Evolutionary conservation across 495 filamentous ascomycete genomes (phyloP).

Genomic region (Talaromyces nanjingensis): DNA sequence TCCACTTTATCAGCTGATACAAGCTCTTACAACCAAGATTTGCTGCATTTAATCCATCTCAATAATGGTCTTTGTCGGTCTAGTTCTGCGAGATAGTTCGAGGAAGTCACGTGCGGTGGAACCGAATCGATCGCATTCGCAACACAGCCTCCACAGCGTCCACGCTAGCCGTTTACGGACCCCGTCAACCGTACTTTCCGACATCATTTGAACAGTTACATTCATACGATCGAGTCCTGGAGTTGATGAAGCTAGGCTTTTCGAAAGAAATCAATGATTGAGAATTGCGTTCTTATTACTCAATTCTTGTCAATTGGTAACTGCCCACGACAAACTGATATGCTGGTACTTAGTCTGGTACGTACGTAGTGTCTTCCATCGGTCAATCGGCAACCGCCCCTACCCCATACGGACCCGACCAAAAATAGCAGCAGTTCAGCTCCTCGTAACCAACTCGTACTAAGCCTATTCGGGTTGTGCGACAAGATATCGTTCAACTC

Average conservation of each 20-base stretch:
- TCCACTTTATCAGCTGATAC: not conserved
- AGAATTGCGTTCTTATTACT: not conserved
- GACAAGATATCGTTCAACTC: too few species aligned
- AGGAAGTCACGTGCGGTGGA: not conserved
- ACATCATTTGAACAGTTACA: not conserved
- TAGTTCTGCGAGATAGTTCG: not conserved
- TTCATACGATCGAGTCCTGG: not conserved
- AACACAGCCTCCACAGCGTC: not conserved
- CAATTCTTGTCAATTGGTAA: not conserved
- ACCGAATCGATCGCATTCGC: not conserved
- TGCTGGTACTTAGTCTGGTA: not conserved
- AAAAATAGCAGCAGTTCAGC: not conserved
- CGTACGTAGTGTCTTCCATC: not conserved
- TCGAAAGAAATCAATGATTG: not conserved
- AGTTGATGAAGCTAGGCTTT: not conserved
- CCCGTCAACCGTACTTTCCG: not conserved
- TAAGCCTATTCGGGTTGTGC: not conserved
- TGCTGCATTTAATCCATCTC: not conserved
- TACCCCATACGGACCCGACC: too few species aligned
- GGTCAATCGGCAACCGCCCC: not conserved
- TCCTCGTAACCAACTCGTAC: not conserved
- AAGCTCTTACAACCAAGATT: not conserved
- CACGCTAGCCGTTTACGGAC: not conserved
- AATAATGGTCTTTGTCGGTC: not conserved
- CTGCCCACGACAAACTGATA: not conserved